Evolutionary conservation across 2,329 filamentous ascomycete species (phyloP).

Genomic region (Fusarium sp.): DNA sequence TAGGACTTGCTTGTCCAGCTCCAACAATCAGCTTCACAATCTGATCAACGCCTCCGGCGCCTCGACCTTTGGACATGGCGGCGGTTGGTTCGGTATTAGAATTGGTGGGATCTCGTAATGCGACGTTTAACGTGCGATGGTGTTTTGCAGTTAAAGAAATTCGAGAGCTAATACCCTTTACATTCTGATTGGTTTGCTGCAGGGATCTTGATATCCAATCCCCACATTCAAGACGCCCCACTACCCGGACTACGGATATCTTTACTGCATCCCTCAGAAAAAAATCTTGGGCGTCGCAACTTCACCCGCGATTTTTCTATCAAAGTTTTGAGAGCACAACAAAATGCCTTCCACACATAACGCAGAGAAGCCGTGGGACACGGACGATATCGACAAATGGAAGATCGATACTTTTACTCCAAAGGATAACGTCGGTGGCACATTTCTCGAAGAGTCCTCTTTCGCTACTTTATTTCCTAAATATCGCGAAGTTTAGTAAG

Average conservation of each 20-base stretch:
- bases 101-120: constrained; percentile 22
- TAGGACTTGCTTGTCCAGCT: constrained; percentile 93
- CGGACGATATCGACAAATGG: constrained; percentile 98
- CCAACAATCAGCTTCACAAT: constrained; percentile 98
- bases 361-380: constrained; percentile 93
- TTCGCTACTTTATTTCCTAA: constrained; percentile 93
- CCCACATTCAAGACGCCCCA: constrained; percentile 39
- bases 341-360: constrained; percentile 90
- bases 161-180: constrained; percentile 33
- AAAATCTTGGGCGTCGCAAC: constrained; percentile 41
- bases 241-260: constrained; percentile 14
- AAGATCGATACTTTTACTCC: constrained; percentile 89
- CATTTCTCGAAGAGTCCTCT: constrained; percentile 92
- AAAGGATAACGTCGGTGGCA: constrained; percentile 85
- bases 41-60: constrained; percentile 67
- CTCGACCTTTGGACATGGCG: constrained; percentile 67
- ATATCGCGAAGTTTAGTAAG: constrained; percentile 80
- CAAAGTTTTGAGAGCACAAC: background rate
- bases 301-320: background rate
- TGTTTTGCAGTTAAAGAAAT: constrained; percentile 48
- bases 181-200: constrained; percentile 42
- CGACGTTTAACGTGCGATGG: constrained; percentile 8
- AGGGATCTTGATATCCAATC: constrained; percentile 12
- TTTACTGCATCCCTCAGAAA: constrained; percentile 29
- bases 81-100: constrained; percentile 34